Conservation (phyloP, 139 green algal species). For the Chlorella vulgaris region DNA sequence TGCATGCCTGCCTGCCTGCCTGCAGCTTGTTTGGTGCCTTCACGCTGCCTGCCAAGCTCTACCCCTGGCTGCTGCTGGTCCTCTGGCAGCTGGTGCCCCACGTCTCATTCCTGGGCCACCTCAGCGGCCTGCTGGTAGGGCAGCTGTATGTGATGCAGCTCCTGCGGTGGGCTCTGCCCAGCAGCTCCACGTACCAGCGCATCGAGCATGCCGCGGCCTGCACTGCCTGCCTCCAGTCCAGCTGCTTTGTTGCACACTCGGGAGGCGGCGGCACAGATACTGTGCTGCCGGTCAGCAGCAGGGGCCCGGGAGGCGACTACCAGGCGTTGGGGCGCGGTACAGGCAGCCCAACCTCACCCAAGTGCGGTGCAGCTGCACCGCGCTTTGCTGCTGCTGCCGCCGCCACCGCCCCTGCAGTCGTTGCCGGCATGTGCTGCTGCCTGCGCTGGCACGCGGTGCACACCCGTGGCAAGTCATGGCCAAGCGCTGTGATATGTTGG, state of each 20-base stretch:
- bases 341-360: background rate
- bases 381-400: too few relatives aligned
- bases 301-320: background rate
- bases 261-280: constrained; percentile 1
- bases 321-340: background rate
- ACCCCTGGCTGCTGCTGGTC: constrained; percentile 74
- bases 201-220: constrained; percentile 32
- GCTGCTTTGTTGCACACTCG: constrained; percentile 27
- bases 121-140: constrained; percentile 70
- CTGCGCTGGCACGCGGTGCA: too few relatives aligned
- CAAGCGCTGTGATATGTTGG: too few relatives aligned
- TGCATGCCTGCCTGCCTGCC: background rate
- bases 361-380: too few relatives aligned
- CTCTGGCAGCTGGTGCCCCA: constrained; percentile 78
- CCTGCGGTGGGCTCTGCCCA: constrained; percentile 47
- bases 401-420: too few relatives aligned
- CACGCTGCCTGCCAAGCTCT: constrained; percentile 57
- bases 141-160: constrained; percentile 40
- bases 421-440: too few relatives aligned
- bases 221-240: background rate
- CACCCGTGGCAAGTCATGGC: too few relatives aligned
- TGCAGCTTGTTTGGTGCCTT: constrained; percentile 73
- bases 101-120: constrained; percentile 75
- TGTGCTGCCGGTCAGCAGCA: background rate
- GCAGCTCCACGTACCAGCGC: constrained; percentile 16